phyloP scores from a whole-genome alignment of 805 yeast genomes.

The Saccharomycopsis lassenensis region DNA sequence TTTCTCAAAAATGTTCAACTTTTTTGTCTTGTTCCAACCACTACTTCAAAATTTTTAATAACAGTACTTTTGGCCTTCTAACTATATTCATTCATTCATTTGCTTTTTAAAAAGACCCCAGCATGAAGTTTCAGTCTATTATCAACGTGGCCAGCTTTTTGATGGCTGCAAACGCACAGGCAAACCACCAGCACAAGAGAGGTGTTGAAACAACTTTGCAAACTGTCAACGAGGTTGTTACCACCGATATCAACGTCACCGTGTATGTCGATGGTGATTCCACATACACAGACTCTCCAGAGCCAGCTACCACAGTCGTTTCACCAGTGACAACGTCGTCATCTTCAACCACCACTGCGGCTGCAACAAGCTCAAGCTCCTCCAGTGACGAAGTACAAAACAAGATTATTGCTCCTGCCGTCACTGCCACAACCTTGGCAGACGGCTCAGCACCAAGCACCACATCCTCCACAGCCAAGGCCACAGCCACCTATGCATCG shows the following conservation, averaged over 20 bases:
- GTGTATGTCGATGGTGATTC: constrained; percentile 12
- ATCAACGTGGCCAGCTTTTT: no score
- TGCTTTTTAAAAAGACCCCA: no score
- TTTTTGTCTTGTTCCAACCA: no score
- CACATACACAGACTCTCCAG: constrained; percentile 7
- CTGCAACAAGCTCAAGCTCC: constrained; percentile 25
- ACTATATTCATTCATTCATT: no score
- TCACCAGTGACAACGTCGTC: constrained; percentile 15
- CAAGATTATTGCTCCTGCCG: constrained; percentile 27
- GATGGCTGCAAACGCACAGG: no score
- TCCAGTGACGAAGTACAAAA: constrained; percentile 25
- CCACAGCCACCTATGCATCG: constrained; percentile 20
- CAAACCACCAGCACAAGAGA: constrained; percentile 8
- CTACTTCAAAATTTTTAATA: no score
- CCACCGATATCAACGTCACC: constrained; percentile 13
- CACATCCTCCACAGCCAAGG: constrained; percentile 19
- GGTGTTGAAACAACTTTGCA: constrained; percentile 6
- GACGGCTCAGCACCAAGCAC: constrained; percentile 27
- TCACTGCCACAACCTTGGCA: constrained; percentile 24
- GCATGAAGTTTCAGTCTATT: no score
- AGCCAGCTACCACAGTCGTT: constrained; percentile 1
- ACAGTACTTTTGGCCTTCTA: no score
- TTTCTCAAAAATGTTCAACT: no score
- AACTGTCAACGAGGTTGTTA: constrained; percentile 9
- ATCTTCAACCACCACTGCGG: constrained; percentile 24